phyloP scores from a whole-genome alignment of 345 rosid genomes.

The Garcia nutans region DNA sequence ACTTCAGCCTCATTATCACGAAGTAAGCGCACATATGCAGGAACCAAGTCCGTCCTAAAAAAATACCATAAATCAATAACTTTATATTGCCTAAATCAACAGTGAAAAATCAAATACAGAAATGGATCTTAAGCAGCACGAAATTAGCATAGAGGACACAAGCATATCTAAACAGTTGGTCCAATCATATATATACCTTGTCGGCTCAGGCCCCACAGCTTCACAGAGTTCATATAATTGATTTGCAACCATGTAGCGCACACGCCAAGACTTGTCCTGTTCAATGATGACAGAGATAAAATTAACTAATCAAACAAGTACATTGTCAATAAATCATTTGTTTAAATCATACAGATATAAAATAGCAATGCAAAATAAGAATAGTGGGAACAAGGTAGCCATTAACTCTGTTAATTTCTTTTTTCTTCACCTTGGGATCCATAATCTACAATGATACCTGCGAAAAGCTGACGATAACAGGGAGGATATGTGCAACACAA shows the following conservation, averaged over 20 bases:
- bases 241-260: conserved; percentile 95
- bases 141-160: not conserved
- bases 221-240: conserved; percentile 95
- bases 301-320: not conserved
- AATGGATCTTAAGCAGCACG: not conserved
- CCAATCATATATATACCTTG: conserved; percentile 50
- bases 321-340: not conserved
- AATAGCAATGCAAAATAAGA: not conserved
- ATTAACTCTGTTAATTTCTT: not conserved
- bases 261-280: conserved; percentile 99
- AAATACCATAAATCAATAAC: not conserved
- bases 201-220: conserved; percentile 91
- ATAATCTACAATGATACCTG: conserved; percentile 49
- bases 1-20: conserved; percentile 99
- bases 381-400: not conserved
- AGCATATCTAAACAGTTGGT: not conserved
- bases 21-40: conserved; percentile 89
- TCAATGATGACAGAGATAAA: not conserved
- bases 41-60: conserved; percentile 75
- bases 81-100: not conserved
- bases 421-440: not conserved
- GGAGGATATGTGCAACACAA: conserved; percentile 82
- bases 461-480: conserved; percentile 89
- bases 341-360: not conserved
- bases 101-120: not conserved